Evolutionary conservation across 2,329 filamentous ascomycete species (phyloP), one percentile per base, ranked within the genome.

Genomic region (Calonectria naviculata): DNA sequence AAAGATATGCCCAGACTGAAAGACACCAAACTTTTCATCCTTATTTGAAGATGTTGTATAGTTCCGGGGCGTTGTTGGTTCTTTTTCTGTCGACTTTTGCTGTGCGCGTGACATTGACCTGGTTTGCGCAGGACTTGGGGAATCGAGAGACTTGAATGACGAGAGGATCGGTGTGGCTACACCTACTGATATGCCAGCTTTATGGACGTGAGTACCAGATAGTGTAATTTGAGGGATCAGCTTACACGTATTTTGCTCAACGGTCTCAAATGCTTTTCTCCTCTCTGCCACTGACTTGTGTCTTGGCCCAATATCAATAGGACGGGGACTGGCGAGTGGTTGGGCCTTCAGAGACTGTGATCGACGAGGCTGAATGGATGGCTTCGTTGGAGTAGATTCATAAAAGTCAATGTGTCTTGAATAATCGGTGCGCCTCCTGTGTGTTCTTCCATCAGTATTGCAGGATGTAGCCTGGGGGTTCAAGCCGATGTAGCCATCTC

Each of bases 211-310:
- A 58, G 52, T 38, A 24, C 15, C 3, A 21, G 52, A 1, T 7
- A 26, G 24, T 19, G 24, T 21, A 58, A 26, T 24, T 17, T 26
- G 21, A 10, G 15, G 2, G 29, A 19, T 29, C 8, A 44, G 44
- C 70, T 64, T 60, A 75, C 73, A 65, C 26, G 56, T 6, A 9
- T 36, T 34, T 29, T 65, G 63, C 6, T 28, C 49, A 38, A 49
- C 54, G 9, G 31, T 26, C 49, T 78, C 77, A 29, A 78, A 78
- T 24, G 78, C 62, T 60, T 36, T 77, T 34, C 75, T 72, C 49
- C 76, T 78, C 44, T 78, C 76, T 4, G 77, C 77, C 13, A 78
- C 76, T 7, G 76, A 79, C 19, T 72, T 78, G 17, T 72, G 76
- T 31, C 72, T 73, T 28, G 65, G 52, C n/a, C 60, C 71, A 21